Evolutionary conservation across 208 protist species (phyloP).

Genomic region (Leishmania tarentolae): DNA sequence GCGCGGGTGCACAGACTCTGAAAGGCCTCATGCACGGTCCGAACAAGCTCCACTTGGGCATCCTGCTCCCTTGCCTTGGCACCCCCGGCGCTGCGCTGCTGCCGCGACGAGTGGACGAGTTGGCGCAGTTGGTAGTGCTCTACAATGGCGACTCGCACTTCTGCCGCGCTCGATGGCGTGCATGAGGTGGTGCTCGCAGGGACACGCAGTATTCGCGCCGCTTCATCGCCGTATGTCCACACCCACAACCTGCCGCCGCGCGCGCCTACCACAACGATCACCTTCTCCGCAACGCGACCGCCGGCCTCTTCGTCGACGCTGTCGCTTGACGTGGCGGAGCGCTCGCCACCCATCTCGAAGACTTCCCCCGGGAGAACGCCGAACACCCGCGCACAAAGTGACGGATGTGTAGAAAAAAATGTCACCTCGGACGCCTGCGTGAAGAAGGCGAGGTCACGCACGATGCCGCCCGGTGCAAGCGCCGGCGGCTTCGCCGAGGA

Average conservation of each 20-base stretch:
- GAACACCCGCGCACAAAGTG: constrained; percentile 63
- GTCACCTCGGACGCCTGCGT: constrained; percentile 42
- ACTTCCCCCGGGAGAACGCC: constrained; percentile 60
- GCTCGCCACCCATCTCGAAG: constrained; percentile 34
- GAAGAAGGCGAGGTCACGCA: constrained; percentile 78
- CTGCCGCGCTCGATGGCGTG: not conserved
- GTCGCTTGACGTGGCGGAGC: constrained; percentile 11
- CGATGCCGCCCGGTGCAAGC: constrained; percentile 50
- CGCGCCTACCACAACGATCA: constrained; percentile 53
- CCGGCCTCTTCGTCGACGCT: not conserved
- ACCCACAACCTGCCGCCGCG: constrained; percentile 71
- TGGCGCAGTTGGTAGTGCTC: constrained; percentile 4
- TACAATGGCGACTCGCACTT: constrained; percentile 18
- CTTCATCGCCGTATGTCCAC: constrained; percentile 35
- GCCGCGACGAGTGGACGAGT: constrained; percentile 3
- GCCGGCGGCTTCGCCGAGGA: not conserved
- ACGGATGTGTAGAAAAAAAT: constrained; percentile 74
- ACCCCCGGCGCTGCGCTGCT: not conserved
- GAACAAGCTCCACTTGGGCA: not conserved
- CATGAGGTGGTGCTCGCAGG: not conserved
- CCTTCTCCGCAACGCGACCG: not conserved
- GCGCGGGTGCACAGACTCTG: constrained; percentile 30
- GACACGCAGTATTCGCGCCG: constrained; percentile 33
- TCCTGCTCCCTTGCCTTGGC: not conserved
- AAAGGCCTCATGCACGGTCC: constrained; percentile 1